phyloP scores from a whole-genome alignment of 2,329 filamentous ascomycete species.

The Penicillium sp. region DNA sequence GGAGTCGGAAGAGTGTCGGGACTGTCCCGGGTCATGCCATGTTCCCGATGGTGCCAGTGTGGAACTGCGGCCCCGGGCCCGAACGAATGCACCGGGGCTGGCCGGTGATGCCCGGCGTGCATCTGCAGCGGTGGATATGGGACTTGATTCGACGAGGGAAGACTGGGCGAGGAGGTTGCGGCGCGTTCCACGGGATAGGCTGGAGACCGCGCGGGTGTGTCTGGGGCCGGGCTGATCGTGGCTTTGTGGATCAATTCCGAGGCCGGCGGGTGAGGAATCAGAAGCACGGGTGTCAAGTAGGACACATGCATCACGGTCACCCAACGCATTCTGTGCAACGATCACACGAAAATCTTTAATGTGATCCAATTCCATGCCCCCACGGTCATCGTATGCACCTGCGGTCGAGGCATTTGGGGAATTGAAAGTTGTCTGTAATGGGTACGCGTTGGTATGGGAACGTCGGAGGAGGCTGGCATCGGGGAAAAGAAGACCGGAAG shows the following conservation, averaged over 20 bases:
- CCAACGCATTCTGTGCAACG: constrained; percentile 51
- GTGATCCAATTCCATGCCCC: constrained; percentile 48
- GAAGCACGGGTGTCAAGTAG: constrained; percentile 46
- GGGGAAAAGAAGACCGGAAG: constrained; percentile 50
- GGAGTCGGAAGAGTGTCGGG: constrained; percentile 47
- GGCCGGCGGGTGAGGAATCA: constrained; percentile 33
- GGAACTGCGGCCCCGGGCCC: constrained; percentile 48
- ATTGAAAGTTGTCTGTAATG: constrained; percentile 43
- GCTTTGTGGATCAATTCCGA: constrained; percentile 38
- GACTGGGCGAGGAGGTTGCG: constrained; percentile 38
- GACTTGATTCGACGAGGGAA: constrained; percentile 36
- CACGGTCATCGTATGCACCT: constrained; percentile 50
- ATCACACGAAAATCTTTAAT: constrained; percentile 49
- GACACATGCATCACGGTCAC: constrained; percentile 50
- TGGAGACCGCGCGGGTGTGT: constrained; percentile 43
- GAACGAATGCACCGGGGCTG: constrained; percentile 42
- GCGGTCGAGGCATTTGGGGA: constrained; percentile 46
- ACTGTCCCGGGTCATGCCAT: constrained; percentile 37
- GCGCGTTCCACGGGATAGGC: constrained; percentile 38
- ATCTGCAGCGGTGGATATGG: constrained; percentile 34
- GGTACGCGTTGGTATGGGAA: constrained; percentile 44
- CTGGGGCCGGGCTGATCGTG: constrained; percentile 31
- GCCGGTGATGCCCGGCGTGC: constrained; percentile 35
- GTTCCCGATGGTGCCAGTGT: constrained; percentile 42
- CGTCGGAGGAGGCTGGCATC: constrained; percentile 46